Evolutionary conservation across 1,284 basidiomycete species (phyloP).

Genomic region (Schizophyllum amplum): DNA sequence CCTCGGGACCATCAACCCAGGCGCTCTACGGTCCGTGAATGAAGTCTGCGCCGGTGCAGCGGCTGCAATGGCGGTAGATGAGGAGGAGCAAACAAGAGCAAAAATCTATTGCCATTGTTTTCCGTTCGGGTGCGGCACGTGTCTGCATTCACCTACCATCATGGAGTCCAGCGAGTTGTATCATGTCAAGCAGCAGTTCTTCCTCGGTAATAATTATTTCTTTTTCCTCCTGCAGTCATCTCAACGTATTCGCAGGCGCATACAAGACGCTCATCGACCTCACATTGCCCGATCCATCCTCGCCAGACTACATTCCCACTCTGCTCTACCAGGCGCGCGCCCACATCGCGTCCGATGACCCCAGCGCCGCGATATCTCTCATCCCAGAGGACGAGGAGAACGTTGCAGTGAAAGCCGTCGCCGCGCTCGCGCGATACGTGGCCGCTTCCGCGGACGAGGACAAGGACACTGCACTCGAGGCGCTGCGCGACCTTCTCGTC

Average conservation of each 20-base stretch:
- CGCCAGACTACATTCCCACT: constrained; percentile 54
- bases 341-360: constrained; percentile 67
- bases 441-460: constrained; percentile 36
- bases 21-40: no score
- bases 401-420: constrained; percentile 62
- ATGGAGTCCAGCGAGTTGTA: constrained; percentile 84
- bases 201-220: constrained; percentile 45
- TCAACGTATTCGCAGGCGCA: constrained; percentile 38
- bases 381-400: constrained; percentile 55
- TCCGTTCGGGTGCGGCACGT: background rate
- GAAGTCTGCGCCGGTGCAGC: no score
- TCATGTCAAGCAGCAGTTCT: constrained; percentile 80
- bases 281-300: constrained; percentile 50
- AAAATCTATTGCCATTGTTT: background rate
- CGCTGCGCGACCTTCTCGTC: constrained; percentile 77
- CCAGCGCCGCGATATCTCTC: constrained; percentile 45
- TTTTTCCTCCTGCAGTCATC: constrained; percentile 1
- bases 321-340: constrained; percentile 82
- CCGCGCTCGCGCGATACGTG: constrained; percentile 64
- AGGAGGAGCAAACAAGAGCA: background rate
- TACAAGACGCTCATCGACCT: constrained; percentile 51
- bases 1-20: no score
- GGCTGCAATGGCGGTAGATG: no score
- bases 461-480: constrained; percentile 63
- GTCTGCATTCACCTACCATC: background rate